Base-by-base conservation (phyloP, 768 basidiomycete genomes). In the Butyriboletus loyo region DNA sequence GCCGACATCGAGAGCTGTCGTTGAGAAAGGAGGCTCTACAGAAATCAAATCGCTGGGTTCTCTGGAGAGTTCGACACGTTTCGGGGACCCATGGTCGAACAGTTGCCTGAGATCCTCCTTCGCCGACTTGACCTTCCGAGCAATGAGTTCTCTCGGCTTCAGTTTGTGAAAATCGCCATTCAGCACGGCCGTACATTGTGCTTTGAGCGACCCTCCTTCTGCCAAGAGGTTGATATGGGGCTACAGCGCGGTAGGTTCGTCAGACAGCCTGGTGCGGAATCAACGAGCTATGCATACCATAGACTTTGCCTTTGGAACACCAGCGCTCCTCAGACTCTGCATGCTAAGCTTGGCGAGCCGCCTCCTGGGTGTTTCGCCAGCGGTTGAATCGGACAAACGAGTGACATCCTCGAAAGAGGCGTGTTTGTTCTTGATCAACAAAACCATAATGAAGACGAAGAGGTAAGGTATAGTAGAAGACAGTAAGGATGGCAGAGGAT, bases 401-500 rank as follows among this genome's bases (percentile, higher is more conserved):
- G 51, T 28, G 52, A 49, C 17, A 40, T 54, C 51, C 57, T 53
- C 47, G 28, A 54, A 25, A 28, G 56, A 58, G 51, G 47, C 19
- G n/a, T 13, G n/a, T 41, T 53, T 53, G 47, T 53, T 49, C 56
- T 58, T 58, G 51, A 54, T 59, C 56, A 50, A 58, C 47, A 58
- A 58, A 56, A 58, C 43, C 57, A 58, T 58, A 7, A 5, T 8
- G 35, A 45, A 10, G 44, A 22, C 19, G 50, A 28, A 27, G 28
- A 21, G 39, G 14, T n/a, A 13, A 2, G 9, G 9, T 21, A 9
- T 24, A 15, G 19, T n/a, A 22, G 37, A 32, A 19, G 35, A 37
- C 3, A 2, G 45, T 7, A 30, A 27, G 15, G 27, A 36, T 17
- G 50, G 43, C 14, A 5, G 14, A 24, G 14, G 38, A 10, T 6